A percentile compares a stretch with the other conserved stretches of the same genome.
phyloP scores from a whole-genome alignment of 1,284 basidiomycete genomes.

The Moesziomyces aphidis region DNA sequence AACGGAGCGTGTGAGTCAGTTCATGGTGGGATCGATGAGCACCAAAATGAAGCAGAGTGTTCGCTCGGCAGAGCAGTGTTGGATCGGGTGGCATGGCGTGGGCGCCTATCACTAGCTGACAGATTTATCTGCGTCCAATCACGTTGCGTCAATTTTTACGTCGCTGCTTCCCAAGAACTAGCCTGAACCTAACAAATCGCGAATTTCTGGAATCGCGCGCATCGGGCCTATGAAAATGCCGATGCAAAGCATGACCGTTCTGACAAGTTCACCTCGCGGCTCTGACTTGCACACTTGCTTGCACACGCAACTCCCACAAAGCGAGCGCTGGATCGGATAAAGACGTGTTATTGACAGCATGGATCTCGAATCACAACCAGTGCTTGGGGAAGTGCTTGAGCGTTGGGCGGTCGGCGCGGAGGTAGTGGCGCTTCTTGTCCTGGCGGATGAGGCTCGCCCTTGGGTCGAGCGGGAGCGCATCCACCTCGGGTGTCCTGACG shows the following conservation, averaged over 20 bases:
- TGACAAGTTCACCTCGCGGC: background rate
- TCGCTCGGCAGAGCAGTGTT: too few species aligned
- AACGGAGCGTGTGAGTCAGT: too few species aligned
- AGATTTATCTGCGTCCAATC: background rate
- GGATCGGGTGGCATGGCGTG: background rate
- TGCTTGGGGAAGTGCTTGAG: constrained; percentile 67
- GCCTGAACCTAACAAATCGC: background rate
- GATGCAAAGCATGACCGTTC: background rate
- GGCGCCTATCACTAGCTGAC: background rate
- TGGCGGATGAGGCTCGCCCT: constrained; percentile 53
- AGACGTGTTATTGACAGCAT: background rate
- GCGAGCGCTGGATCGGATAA: background rate
- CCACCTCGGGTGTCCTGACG: constrained; percentile 52
- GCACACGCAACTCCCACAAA: background rate
- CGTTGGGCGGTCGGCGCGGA: constrained; percentile 48
- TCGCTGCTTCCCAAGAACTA: background rate
- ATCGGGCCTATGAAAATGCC: background rate
- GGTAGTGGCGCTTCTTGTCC: constrained; percentile 49
- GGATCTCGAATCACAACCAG: constrained; percentile 57
- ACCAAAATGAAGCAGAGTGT: background rate
- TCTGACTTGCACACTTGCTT: too few species aligned
- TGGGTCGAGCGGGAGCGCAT: constrained; percentile 66
- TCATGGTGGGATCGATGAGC: background rate
- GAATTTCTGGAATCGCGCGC: too few species aligned
- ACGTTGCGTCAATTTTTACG: background rate